Percentiles rank a stretch among this genome's conserved stretches.
Evolutionary conservation across 306 rosid species (phyloP).

Genomic region (Abrus precatorius): DNA sequence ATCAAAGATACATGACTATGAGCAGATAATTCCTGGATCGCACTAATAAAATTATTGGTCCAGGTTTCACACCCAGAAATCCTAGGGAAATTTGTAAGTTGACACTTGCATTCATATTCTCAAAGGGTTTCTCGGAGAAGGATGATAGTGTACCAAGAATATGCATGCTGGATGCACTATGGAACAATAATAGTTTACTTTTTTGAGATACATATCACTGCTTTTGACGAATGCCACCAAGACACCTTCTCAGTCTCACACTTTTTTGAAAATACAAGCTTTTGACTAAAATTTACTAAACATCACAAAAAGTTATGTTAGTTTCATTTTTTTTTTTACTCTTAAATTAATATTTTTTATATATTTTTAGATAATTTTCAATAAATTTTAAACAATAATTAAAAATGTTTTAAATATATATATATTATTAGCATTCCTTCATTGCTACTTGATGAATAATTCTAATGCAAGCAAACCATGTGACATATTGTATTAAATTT

Average conservation of each 20-base stretch:
- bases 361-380: too few relatives aligned
- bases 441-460: slow-evolving; percentile 10
- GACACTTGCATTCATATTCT: slow-evolving; percentile 29
- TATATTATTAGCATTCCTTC: too few relatives aligned
- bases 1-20: slow-evolving; percentile 24
- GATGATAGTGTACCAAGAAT: background rate
- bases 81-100: background rate
- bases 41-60: slow-evolving; percentile 43
- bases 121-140: background rate
- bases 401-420: too few relatives aligned
- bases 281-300: too few relatives aligned
- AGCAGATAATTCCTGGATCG: slow-evolving; percentile 48
- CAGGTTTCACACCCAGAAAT: slow-evolving; percentile 40
- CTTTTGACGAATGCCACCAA: too few relatives aligned
- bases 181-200: background rate
- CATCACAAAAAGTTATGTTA: too few relatives aligned
- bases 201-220: background rate
- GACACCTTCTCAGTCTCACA: too few relatives aligned
- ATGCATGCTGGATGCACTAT: background rate
- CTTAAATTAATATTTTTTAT: too few relatives aligned
- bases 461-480: slow-evolving; percentile 1
- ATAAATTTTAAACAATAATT: too few relatives aligned
- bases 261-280: too few relatives aligned
- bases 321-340: too few relatives aligned
- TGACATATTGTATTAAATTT: background rate